Evolutionary conservation across 257 asterid genomes (phyloP), one percentile per base, ranked within the genome.

Genomic region (Solanum clarkiae): DNA sequence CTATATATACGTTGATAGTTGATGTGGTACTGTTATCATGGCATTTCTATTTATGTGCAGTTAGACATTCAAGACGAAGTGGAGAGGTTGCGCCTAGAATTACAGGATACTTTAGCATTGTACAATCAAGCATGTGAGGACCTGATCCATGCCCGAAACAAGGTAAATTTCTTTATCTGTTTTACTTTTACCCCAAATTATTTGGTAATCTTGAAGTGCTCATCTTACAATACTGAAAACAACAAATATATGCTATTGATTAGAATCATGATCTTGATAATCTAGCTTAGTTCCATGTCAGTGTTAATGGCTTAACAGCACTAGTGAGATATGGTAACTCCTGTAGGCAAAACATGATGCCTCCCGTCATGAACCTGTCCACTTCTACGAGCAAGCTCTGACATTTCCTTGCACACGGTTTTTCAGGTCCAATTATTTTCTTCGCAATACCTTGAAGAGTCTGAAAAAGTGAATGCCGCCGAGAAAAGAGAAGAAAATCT

Each of bases 101-200:
- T 95, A 86, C 91, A 86, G 72, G 87, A 86, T 88, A 92, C 97
- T 85, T 57, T 92, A 77, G 70, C 88, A 81, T 85, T 93, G 94
- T 95, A 95, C 87, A 93, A 85, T 82, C 96, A 68, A 90, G 93
- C 97, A 83, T 93, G 97, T 85, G 90, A 89, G 85, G 95, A 92
- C 81, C 91, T 95, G 84, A 89, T 92, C 85, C 89, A 86, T 88
- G 89, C 94, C 87, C 95, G 87, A 81, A 90, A 89, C 86, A 88
- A 91, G 97, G 99, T 94, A 88, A 70, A 77, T 86, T 15, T 45
- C 74, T 85, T 87, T 36, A 87, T 79, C 83, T 40, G 80, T 81
- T 87, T 80, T 80, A 84, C 26, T 53, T 32, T 51, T 10, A 79
- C 83, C 83, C 54, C 45, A 53, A 14, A 54, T 79, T 49, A 29